A percentile compares a stretch with the other conserved stretches of the same genome.
Evolutionary conservation across 1,284 basidiomycete species (phyloP).

Genomic region (Ustilago trichophora): DNA sequence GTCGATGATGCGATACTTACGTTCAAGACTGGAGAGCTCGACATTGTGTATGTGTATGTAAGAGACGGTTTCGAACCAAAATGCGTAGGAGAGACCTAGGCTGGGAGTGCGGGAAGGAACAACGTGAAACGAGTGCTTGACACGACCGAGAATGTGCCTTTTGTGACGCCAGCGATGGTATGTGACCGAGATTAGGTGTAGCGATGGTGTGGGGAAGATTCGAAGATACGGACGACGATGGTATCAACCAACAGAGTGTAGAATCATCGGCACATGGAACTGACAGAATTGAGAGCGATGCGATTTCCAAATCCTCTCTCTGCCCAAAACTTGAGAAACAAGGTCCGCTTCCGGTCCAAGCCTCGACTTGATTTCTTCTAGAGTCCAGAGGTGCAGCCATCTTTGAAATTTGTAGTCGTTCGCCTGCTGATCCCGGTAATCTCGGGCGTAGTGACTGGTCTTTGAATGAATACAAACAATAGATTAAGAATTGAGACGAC

Average conservation of each 20-base stretch:
- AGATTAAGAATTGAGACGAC: too few species aligned
- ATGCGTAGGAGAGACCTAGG: background rate
- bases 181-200: background rate
- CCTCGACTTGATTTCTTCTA: conserved; percentile 16
- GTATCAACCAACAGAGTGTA: background rate
- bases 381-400: background rate
- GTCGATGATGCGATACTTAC: conserved; percentile 33
- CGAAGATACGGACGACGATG: background rate
- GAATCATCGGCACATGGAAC: conserved; percentile 28
- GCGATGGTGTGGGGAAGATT: conserved; percentile 12
- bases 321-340: background rate
- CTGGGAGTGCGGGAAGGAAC: background rate
- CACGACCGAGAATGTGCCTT: conserved; percentile 10
- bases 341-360: conserved; percentile 17
- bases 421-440: too few species aligned
- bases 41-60: conserved; percentile 32
- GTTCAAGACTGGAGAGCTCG: conserved; percentile 60
- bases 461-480: background rate
- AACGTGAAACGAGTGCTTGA: conserved; percentile 11
- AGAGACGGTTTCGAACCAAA: conserved; percentile 11
- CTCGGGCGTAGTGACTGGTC: too few species aligned
- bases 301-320: conserved; percentile 16
- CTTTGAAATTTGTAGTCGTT: background rate
- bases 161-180: conserved; percentile 6
- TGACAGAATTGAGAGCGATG: background rate